Evolutionary conservation across 768 basidiomycete genomes (phyloP), one percentile per base, ranked within the genome.

Genomic region (Boletus rufocinnamomeus): DNA sequence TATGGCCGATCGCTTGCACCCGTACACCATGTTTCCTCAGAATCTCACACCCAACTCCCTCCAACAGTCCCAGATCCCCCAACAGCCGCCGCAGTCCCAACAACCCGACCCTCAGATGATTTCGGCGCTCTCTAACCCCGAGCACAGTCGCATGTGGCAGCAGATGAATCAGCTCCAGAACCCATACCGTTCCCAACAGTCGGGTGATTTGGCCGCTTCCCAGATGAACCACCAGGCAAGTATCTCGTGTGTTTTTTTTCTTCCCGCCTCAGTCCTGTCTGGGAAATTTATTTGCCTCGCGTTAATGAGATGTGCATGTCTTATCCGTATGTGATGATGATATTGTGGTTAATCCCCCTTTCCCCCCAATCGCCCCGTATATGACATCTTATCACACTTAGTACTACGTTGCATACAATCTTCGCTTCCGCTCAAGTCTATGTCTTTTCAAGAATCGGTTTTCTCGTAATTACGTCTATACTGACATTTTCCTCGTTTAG

Each of bases 1-100:
- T 73, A 85, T 86, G 85, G 84, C 85, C 69, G 84, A 87, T 82
- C 83, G 81, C 72, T 69, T 78, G 52, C 68, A 78, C 66, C 79
- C 77, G 72, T 86, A 84, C 71, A 61, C 77, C 64, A 83, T 87
- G 80, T 73, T 83, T 46, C 72, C 82, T 58, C 72, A 69, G 64
- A 78, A 74, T 71, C 81, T 84, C 72, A 76, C 75, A 57, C 72
- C 76, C 56, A 74, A 63, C 57, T 70, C 82, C 64, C 74, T 78
- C 34, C 74, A 73, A 37, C 75, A 77, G 54, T 71, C 77, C 53
- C 74, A 76, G 60, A 76, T 77, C 61, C 74, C 75, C 49, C 78
- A 79, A 57, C 78, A 81, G 59, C 71, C 69, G 34, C 80, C 76
- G 35, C 81, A 80, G 52, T 78, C 79, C 54, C 77, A 76, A 25